These are phyloP conservation scores for Lablab purpureus DNA, from an alignment of 306 rosid genomes.

Conservation along the genomic window DNA sequence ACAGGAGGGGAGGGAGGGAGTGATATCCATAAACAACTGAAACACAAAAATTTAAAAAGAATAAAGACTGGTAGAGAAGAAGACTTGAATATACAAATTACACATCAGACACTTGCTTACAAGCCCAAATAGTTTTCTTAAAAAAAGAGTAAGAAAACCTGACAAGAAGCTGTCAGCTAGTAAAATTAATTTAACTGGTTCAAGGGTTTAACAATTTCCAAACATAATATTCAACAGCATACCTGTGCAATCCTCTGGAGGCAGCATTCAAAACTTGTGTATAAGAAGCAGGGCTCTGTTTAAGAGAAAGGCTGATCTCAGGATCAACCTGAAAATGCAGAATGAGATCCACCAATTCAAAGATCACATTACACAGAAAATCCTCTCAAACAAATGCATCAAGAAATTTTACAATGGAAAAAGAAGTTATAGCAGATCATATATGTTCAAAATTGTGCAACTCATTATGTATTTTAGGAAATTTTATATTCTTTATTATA, in stretches of 20 bases:
- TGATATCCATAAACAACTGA: slow-evolving; percentile 1
- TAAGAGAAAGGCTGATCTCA: slow-evolving; percentile 63
- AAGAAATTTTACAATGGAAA: slow-evolving; percentile 12
- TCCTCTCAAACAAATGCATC: slow-evolving; percentile 32
- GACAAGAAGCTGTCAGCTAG: slow-evolving; percentile 17
- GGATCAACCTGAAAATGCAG: slow-evolving; percentile 74
- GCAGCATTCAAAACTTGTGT: slow-evolving; percentile 72
- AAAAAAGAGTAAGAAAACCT: slow-evolving; percentile 17
- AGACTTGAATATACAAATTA: slow-evolving; percentile 30
- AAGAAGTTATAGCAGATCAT: slow-evolving; percentile 15
- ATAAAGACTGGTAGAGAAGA: slow-evolving; percentile 20
- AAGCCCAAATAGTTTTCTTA: slow-evolving; percentile 7
- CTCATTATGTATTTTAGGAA: too few species aligned
- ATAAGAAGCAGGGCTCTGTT: slow-evolving; percentile 82
- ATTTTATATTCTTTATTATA: too few species aligned
- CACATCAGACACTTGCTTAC: slow-evolving; percentile 23
- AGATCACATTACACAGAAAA: slow-evolving; percentile 25
- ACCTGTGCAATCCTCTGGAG: slow-evolving; percentile 94
- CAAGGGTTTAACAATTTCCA: slow-evolving; percentile 26
- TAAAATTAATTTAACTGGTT: slow-evolving; percentile 29
- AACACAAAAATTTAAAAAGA: slow-evolving; percentile 17
- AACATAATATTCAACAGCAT: slow-evolving; percentile 30
- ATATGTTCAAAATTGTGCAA: too few species aligned
- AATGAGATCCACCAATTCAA: slow-evolving; percentile 41
- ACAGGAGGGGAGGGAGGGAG: too few species aligned